Evolutionary conservation across 352 stramenopile species (phyloP), one percentile per base, ranked within the genome.

Genomic region (Pythium plurisporium): DNA sequence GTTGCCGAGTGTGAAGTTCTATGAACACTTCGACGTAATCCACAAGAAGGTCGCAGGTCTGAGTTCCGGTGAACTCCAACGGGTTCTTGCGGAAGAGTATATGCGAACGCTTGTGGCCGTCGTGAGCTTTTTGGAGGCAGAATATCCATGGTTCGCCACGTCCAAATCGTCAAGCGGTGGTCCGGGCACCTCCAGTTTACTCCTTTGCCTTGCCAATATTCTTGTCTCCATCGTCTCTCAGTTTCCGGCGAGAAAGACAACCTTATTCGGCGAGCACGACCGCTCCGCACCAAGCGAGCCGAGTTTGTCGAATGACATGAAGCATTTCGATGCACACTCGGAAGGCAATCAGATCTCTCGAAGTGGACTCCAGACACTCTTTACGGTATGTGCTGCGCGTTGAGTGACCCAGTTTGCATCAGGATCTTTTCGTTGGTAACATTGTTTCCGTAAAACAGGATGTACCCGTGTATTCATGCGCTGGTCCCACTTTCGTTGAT

Each of bases 21-120:
- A 90, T 50, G 70, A 90, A 31, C 79, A 80, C 50, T 93, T 93
- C 53, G 75, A 89, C 36, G 69, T 33, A 15, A 91, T 93, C 31
- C 77, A 89, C 48, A 79, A 79, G 49, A 84, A 78, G 36, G 70
- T 82, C 5, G 74, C 67, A 17, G 74, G 73, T 26, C 45, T 93
- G 36, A 68, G 89, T 60, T 76, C 77, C 41, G 87, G 74, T 51
- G 80, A 93, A 40, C 66, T 94, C 27, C 85, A 94, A 52, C 74
- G 67, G 19, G 81, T 95, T 2, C 41, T 95, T 26, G 74, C 72
- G 0, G 82, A 93, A 63, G 85, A 92, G 38, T 90, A 89, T 49
- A 56, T 92, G 59, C 70, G 82, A 12, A 82, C 82, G 2, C 37
- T 95, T 2, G 74, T 92, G n/a, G 80, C 78, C 31, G 47, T 94